Conservation (phyloP, 768 basidiomycete species). For the Tylopilus intermedius region DNA sequence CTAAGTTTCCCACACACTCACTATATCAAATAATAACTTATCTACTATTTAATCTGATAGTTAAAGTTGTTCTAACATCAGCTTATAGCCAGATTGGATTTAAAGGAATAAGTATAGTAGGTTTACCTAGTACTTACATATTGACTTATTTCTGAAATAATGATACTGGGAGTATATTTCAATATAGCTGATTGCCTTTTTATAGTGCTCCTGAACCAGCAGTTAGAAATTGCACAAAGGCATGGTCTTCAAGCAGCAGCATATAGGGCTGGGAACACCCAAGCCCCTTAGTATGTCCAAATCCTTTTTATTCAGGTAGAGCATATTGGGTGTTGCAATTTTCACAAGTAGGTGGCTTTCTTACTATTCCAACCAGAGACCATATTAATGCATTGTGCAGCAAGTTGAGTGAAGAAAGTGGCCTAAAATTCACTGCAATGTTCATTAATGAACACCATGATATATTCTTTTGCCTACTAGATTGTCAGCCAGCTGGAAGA, state of each 20-base stretch:
- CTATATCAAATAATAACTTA: no score
- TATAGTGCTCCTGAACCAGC: background rate
- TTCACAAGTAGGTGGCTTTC: background rate
- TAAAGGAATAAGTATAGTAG: no score
- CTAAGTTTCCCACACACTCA: no score
- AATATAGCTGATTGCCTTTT: no score
- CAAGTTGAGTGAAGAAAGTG: background rate
- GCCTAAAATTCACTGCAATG: background rate
- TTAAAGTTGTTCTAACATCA: no score
- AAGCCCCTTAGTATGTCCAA: background rate
- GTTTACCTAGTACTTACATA: no score
- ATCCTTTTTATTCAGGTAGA: constrained; percentile 5
- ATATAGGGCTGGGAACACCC: background rate
- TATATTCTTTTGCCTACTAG: background rate
- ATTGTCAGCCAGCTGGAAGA: background rate
- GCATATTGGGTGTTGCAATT: background rate
- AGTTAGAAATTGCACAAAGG: background rate
- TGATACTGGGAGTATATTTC: no score
- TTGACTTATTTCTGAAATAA: no score
- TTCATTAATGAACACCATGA: constrained; percentile 1
- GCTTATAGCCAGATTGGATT: no score
- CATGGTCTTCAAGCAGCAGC: background rate
- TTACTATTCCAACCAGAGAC: background rate
- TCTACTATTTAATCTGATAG: no score
- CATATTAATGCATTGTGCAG: background rate